Evolutionary conservation across 805 yeast genomes (phyloP), one percentile per base, ranked within the genome.

Genomic region (Teunomyces cretensis): DNA sequence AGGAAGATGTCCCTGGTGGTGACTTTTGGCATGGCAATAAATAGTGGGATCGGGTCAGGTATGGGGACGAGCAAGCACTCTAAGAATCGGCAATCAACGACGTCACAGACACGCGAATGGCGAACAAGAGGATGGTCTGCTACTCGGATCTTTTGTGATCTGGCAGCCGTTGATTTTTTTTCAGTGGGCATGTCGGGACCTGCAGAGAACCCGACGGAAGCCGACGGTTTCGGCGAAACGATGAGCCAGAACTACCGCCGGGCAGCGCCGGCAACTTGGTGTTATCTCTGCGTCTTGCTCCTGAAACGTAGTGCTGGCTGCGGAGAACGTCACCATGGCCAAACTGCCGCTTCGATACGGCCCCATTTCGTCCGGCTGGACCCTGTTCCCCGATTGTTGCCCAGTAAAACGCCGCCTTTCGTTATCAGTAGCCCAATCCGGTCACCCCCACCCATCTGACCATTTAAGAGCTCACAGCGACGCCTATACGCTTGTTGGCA

Each of bases 1-100:
- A 83, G 70, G 64, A 88, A 81, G 43, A 92, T 82, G 50, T 83
- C 80, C 24, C 62, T 56, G 2, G 79, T 63, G 11, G 85, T 59
- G 9, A 59, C 58, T 35, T 27, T 36, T 24, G 24, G 16, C 32
- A 37, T 37, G 16, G n/a, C 28, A 12, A 26, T 26, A 26, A 26
- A 11, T 27, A 15, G 24, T 26, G 13, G n/a, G 40, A 9, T 13
- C 9, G 15, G 12, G 15, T 4, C 5, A 13, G 22, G 22, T 19
- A 31, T 4, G 33, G 9, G 9, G 9, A 14, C 15, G 33, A 15
- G 17, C 33, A 31, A 13, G 33, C 33, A 31, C 17, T 31, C 17
- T 16, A 26, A 11, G 22, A 27, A 37, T 37, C 32, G 41, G 15
- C 30, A 37, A 26, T 26, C 41, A 28, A 37, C 30, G 32, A 26